These are phyloP conservation scores for Tagetes patula DNA, from an alignment of 129 eudicot species.

Conservation along the genomic window DNA sequence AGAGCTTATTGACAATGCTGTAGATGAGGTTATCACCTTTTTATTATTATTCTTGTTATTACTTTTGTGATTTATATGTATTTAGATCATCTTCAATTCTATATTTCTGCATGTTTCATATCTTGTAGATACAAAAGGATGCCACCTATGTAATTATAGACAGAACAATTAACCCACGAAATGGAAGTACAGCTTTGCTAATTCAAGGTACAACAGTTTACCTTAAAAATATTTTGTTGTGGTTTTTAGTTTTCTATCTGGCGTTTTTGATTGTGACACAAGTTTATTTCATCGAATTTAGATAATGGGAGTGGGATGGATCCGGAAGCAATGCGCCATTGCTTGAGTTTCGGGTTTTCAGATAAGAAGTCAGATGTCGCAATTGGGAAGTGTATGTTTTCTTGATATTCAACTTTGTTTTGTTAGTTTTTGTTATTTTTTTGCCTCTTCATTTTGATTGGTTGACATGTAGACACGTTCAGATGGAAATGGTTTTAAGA, in stretches of 20 bases:
- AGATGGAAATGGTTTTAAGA: conserved; percentile 84
- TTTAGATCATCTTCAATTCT: background rate
- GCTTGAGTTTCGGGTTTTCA: conserved; percentile 75
- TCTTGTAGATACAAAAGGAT: conserved; percentile 61
- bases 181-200: conserved; percentile 52
- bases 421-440: background rate
- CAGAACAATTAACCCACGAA: conserved; percentile 47
- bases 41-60: background rate
- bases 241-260: conserved; percentile 12
- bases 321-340: conserved; percentile 59
- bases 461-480: conserved; percentile 49
- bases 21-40: conserved; percentile 55
- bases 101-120: conserved; percentile 13
- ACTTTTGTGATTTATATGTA: conserved; percentile 2
- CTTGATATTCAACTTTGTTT: conserved; percentile 9
- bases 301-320: conserved; percentile 78
- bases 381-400: conserved; percentile 67
- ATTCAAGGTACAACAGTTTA: conserved; percentile 42
- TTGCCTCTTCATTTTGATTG: conserved; percentile 39
- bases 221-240: background rate
- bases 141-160: conserved; percentile 59
- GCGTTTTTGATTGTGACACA: conserved; percentile 3
- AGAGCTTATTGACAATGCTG: conserved; percentile 67
- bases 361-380: conserved; percentile 57
- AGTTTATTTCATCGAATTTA: conserved; percentile 12